phyloP scores from a whole-genome alignment of 2,329 filamentous ascomycete genomes.

The Alternaria infectoria region DNA sequence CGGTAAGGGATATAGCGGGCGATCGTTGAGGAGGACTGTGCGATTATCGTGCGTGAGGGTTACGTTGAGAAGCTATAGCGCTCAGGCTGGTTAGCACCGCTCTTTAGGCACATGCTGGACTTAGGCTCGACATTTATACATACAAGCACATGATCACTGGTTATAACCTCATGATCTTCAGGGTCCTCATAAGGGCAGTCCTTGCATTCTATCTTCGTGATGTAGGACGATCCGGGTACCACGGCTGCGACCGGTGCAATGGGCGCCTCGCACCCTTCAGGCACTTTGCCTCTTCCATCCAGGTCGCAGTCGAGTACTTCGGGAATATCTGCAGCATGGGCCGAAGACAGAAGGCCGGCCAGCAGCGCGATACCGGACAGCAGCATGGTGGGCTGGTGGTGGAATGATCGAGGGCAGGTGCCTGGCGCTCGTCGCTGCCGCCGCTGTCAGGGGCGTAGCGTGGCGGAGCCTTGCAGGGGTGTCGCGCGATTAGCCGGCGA shows the following conservation, averaged over 20 bases:
- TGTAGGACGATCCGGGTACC: slow-evolving; percentile 32
- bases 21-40: slow-evolving; percentile 34
- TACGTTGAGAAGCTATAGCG: slow-evolving; percentile 38
- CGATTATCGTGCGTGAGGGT: slow-evolving; percentile 37
- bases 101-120: background rate
- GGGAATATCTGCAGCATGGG: slow-evolving; percentile 10
- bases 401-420: slow-evolving; percentile 8
- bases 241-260: slow-evolving; percentile 32
- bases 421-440: slow-evolving; percentile 14
- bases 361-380: slow-evolving; percentile 9
- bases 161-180: slow-evolving; percentile 6
- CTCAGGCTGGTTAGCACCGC: slow-evolving; percentile 1
- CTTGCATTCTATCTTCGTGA: slow-evolving; percentile 40
- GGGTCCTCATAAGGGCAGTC: slow-evolving; percentile 29
- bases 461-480: background rate
- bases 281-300: slow-evolving; percentile 3
- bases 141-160: slow-evolving; percentile 35
- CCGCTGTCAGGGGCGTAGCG: slow-evolving; percentile 22
- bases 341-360: slow-evolving; percentile 13
- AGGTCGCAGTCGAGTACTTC: slow-evolving; percentile 23
- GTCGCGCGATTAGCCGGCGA: background rate
- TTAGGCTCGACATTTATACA: slow-evolving; percentile 6
- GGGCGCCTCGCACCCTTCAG: slow-evolving; percentile 29
- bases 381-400: slow-evolving; percentile 15
- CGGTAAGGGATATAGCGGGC: slow-evolving; percentile 35